Percentiles rank a stretch among this genome's conserved stretches.
These are phyloP conservation scores for Ganoderma lingzhi DNA, from an alignment of 1,284 basidiomycete species.

Conservation along the genomic window DNA sequence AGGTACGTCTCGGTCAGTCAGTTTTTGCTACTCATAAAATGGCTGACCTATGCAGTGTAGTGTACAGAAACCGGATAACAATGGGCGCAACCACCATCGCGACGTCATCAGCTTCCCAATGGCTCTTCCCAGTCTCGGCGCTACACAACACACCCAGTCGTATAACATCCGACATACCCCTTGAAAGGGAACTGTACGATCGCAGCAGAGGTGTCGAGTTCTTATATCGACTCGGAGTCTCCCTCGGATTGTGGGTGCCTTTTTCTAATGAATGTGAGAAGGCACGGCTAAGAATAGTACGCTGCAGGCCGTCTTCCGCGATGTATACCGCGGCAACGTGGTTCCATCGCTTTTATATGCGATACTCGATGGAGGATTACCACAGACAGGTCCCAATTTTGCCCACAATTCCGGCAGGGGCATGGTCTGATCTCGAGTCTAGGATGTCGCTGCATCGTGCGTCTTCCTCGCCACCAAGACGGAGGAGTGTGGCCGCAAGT, in stretches of 20 bases:
- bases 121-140: conserved; percentile 72
- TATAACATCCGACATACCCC: conserved; percentile 56
- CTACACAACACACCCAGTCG: conserved; percentile 63
- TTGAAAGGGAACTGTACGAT: conserved; percentile 76
- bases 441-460: conserved; percentile 91
- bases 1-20: background rate
- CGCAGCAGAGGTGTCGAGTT: conserved; percentile 83
- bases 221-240: conserved; percentile 79
- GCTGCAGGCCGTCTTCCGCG: conserved; percentile 72
- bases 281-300: conserved; percentile 23
- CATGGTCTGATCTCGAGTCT: conserved; percentile 19
- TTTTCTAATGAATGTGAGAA: conserved; percentile 1
- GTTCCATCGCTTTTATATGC: conserved; percentile 96
- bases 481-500: conserved; percentile 87
- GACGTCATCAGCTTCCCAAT: conserved; percentile 54
- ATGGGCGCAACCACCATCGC: conserved; percentile 30
- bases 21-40: background rate
- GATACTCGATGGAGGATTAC: conserved; percentile 87
- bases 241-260: conserved; percentile 70
- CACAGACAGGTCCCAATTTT: conserved; percentile 68
- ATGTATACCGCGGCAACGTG: conserved; percentile 88
- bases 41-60: too few species aligned
- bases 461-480: conserved; percentile 94
- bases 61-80: background rate
- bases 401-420: too few species aligned